phyloP scores from a whole-genome alignment of 345 rosid species.

The Zanthoxylum bungeanum region DNA sequence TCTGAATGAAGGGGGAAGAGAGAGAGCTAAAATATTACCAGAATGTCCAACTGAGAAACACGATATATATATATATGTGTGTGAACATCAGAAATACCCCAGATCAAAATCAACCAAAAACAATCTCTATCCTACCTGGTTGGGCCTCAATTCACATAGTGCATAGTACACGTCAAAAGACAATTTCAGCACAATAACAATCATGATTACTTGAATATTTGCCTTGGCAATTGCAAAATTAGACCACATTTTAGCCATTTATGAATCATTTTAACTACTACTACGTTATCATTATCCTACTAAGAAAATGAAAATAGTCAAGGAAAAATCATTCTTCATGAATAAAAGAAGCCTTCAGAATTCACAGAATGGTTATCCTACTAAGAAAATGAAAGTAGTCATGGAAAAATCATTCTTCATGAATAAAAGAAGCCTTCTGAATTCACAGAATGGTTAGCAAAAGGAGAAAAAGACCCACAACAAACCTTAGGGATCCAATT shows the following conservation, averaged over 20 bases:
- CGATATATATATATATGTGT: neutral
- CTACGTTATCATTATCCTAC: constrained; percentile 12
- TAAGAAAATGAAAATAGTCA: constrained; percentile 1
- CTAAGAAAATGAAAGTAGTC: constrained; percentile 19
- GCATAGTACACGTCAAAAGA: neutral
- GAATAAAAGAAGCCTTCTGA: constrained; percentile 7
- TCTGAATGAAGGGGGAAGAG: neutral
- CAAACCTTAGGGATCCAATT: constrained; percentile 15
- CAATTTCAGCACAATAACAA: neutral
- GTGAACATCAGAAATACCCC: neutral
- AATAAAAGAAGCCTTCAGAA: constrained; percentile 7
- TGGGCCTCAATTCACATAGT: neutral
- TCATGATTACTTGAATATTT: neutral
- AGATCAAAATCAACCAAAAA: neutral
- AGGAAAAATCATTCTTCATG: constrained; percentile 19
- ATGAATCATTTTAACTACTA: constrained; percentile 4
- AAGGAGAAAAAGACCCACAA: constrained; percentile 27
- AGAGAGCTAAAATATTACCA: neutral
- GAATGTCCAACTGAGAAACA: neutral
- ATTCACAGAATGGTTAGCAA: constrained; percentile 31
- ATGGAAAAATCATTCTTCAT: constrained; percentile 17
- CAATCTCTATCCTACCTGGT: constrained; percentile 1
- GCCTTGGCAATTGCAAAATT: constrained; percentile 9
- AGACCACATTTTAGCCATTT: neutral
- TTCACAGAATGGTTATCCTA: constrained; percentile 30